Base-by-base conservation (phyloP, 1,284 basidiomycete genomes). In the Melampsora medusae region DNA sequence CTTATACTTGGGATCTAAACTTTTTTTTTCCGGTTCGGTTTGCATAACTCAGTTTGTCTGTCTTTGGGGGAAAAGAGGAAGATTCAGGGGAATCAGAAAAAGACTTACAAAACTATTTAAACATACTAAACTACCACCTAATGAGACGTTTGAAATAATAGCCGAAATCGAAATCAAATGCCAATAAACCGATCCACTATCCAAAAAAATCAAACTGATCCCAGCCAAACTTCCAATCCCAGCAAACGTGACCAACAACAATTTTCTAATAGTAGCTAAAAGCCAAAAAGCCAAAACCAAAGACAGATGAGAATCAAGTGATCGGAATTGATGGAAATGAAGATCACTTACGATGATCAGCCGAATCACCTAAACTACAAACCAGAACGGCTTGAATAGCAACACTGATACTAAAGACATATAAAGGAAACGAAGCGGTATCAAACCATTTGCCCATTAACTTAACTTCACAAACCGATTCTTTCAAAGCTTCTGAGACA, bases 351-450 rank as follows among this genome's bases (percentile, higher is more conserved):
- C 92, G 88, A 79, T 91, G 88, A 83, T 97, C 92, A 1, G 93
- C 93, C 71, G 93, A 89, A 16, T 89, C 89, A 19, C 92, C 92
- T 86, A 94, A 90, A 12, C 92, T 93, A 78, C 96, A 93, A 65
- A 97, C 92, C 0, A 90, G 91, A 19, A 96, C 81, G 0, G 93
- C 93, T 81, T 97, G 94, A 0, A 93, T 82, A 0, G 89, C 89
- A 0, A 97, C 93, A 0, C 91, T 92, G 9, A 89, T 85, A 0
- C 92, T 94, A 82, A 92, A 91, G 38, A 91, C 88, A 81, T 94
- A 95, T 70, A 96, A 42, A 4, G 72, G 72, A 67, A 75, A 75
- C 25, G 72, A 75, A 33, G 65, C 66, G 7, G 72, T 75, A 48
- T 75, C 66, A 19, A 75, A 16, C 72, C 72, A 75, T 17, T 10